phyloP scores from a whole-genome alignment of 306 rosid genomes.

The Medicago arabica region DNA sequence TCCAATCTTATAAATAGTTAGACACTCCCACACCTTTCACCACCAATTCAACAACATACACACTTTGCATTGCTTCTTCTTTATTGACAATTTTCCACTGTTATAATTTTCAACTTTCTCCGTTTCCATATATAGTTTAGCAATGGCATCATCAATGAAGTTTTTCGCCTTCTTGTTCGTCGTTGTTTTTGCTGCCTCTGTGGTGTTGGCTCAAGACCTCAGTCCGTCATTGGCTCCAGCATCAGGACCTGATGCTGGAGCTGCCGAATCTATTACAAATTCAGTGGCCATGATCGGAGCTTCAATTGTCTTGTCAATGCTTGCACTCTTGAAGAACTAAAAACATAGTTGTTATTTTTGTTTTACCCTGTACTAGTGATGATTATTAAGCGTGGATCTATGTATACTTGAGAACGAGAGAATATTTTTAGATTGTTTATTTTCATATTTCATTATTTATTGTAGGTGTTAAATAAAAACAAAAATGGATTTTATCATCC shows the following conservation, averaged over 20 bases:
- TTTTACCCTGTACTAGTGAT: neutral
- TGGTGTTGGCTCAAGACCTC: constrained; percentile 50
- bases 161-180: constrained; percentile 26
- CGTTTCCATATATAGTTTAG: too few relatives aligned
- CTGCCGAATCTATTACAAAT: constrained; percentile 29
- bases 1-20: neutral
- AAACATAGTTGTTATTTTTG: neutral
- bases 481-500: neutral
- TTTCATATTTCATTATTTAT: neutral
- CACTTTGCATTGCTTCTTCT: neutral
- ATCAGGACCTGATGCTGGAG: constrained; percentile 42
- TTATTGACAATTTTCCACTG: neutral
- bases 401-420: neutral
- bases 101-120: neutral
- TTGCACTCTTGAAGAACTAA: constrained; percentile 41
- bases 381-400: neutral
- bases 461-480: neutral
- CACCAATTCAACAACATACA: neutral
- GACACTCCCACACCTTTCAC: neutral
- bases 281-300: constrained; percentile 48
- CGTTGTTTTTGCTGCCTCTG: constrained; percentile 34
- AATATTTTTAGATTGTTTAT: neutral
- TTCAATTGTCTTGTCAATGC: constrained; percentile 44
- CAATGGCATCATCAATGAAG: constrained; percentile 50
- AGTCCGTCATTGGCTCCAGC: constrained; percentile 34